Evolutionary conservation across 2,329 filamentous ascomycete species (phyloP), one percentile per base, ranked within the genome.

Genomic region (Cucurbitaria berberidis): DNA sequence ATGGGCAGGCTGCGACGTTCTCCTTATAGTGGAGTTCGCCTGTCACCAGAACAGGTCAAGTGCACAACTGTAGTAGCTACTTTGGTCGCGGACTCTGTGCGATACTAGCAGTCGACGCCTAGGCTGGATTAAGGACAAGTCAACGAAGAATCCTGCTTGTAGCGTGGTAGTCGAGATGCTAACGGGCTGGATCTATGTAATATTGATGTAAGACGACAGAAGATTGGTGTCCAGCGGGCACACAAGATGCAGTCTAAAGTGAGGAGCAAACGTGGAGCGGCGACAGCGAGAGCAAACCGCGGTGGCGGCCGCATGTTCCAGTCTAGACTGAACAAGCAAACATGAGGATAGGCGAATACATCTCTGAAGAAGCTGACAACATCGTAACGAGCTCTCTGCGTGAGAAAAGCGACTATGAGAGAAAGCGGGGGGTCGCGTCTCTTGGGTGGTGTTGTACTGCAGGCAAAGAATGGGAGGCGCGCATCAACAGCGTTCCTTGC

Each of bases 1-100:
- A 19, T 40, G 19, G 27, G 32, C 5, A 34, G 29, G 48, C 35
- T 47, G 18, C 36, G 24, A 45, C 18, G 16, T 18, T 22, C 26
- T 16, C 36, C 43, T 40, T 53, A 43, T 48, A 44, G 24, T 26
- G 38, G 39, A 32, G 38, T 42, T 19, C 10, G 38, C 32, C 36
- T 39, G 15, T 38, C 39, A 39, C 44, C 38, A 53, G 29, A 35
- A 13, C 27, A 26, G 24, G 5, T n/a, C n/a, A 24, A 13, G 36
- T 35, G 36, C 18, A 16, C 21, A n/a, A n/a, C 22, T n/a, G 16
- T 10, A 15, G 26, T 16, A 8, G 29, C 5, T 3, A 22, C 10
- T 15, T 34, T 34, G n/a, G 13, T n/a, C 36, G 26, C 11, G 43
- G 9, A 21, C 30, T 34, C 16, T 18, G 45, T n/a, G 27, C 35